Evolutionary conservation across 2,329 filamentous ascomycete species (phyloP), one percentile per base, ranked within the genome.

Genomic region (Pseudocercospora vitis): DNA sequence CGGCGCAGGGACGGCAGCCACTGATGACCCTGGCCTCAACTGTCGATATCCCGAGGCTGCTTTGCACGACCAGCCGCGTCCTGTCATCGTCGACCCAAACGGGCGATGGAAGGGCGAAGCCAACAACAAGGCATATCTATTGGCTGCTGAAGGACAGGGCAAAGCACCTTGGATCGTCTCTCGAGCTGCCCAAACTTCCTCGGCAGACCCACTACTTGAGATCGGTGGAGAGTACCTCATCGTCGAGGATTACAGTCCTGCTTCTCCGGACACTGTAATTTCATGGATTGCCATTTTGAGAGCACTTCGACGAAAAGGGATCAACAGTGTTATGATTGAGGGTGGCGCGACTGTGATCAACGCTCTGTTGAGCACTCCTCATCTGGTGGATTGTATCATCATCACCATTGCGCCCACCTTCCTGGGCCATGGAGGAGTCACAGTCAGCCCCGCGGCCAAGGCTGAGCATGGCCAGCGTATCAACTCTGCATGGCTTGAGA

Each of bases 331-430:
- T 53, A 96, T 96, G 92, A 80, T 97, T 45, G 92, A 97, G 70
- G 92, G 92, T 0, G 92, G 92, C 8, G 91, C 82, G 0, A 76
- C 78, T 8, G 84, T 96, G 28, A 89, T 97, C 68, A 95, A 94
- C 68, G 82, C 87, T 31, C 73, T 97, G 14, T 77, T 97, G n/a
- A 52, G 55, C 16, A 76, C 80, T 32, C 77, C 81, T 2, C 74
- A 75, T 23, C 74, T 91, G 7, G 77, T 95, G 35, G 81, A 89
- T 66, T 86, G 86, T 2, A 85, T 96, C 45, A 87, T 97, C 63
- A 79, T 96, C 53, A 96, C 92, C 0, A 84, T 96, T 65, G 91
- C 92, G 2, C 92, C 92, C 7, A 89, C 85, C 0, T 97, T 90
- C 82, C 78, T 97, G n/a, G 92, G 92, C 1, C 78, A 81, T 55